Conservation (phyloP, 2,329 filamentous ascomycete genomes). For the Penicillium carneum region DNA sequence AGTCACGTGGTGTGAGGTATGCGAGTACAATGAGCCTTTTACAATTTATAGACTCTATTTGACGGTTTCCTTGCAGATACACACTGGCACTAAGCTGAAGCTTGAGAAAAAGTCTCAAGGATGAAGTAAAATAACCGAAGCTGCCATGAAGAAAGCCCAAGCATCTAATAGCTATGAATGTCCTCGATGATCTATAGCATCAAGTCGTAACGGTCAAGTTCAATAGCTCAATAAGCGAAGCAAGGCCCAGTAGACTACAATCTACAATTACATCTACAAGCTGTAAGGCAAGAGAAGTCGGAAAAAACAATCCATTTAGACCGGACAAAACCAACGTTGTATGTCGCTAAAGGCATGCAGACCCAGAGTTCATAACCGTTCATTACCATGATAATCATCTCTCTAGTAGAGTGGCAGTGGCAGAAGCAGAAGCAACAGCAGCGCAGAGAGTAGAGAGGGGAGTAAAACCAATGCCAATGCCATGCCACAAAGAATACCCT, state of each 20-base stretch:
- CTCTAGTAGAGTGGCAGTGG: constrained; percentile 31
- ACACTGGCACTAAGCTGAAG: too few relatives aligned
- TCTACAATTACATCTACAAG: background rate
- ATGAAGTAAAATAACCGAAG: too few relatives aligned
- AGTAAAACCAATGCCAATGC: constrained; percentile 17
- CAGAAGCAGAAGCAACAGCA: constrained; percentile 23
- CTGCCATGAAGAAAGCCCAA: too few relatives aligned
- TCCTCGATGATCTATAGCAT: too few relatives aligned
- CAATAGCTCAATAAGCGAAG: too few relatives aligned
- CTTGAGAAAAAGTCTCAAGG: too few relatives aligned
- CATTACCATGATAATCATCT: constrained; percentile 41
- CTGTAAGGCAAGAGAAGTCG: background rate
- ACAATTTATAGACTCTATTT: too few relatives aligned
- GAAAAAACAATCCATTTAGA: constrained; percentile 15
- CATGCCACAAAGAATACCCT: constrained; percentile 21
- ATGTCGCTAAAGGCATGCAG: constrained; percentile 20
- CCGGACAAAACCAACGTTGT: constrained; percentile 14
- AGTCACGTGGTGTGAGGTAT: constrained; percentile 27
- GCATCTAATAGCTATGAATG: too few relatives aligned
- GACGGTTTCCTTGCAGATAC: too few relatives aligned
- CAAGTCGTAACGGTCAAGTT: too few relatives aligned
- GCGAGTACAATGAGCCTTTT: too few relatives aligned
- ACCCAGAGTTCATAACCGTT: constrained; percentile 35
- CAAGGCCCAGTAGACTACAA: too few relatives aligned
- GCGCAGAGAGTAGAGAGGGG: constrained; percentile 18